phyloP scores from a whole-genome alignment of 2,329 filamentous ascomycete species.

The Diaporthe citrichinensis region DNA sequence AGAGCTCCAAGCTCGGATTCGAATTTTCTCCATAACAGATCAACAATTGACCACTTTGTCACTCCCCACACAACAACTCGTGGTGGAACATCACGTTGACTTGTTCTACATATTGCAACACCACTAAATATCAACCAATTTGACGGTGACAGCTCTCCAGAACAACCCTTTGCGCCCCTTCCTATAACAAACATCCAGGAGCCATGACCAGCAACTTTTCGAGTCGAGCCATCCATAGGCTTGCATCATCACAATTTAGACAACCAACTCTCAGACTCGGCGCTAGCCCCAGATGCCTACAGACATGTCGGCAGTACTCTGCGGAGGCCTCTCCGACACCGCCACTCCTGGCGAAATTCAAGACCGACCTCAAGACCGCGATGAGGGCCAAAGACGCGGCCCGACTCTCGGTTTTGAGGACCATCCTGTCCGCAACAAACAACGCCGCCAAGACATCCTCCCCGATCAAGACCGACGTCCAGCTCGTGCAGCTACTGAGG shows the following conservation, averaged over 20 bases:
- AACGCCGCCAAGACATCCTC: constrained; percentile 77
- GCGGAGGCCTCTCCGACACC: constrained; percentile 51
- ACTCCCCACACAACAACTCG: neutral
- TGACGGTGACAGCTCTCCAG: neutral
- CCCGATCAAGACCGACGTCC: constrained; percentile 79
- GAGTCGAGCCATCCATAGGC: constrained; percentile 31
- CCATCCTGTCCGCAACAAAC: constrained; percentile 77
- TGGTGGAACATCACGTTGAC: neutral
- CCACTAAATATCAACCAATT: neutral
- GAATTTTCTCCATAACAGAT: constrained; percentile 22
- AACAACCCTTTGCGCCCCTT: neutral
- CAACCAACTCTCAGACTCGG: constrained; percentile 31
- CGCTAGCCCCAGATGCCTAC: constrained; percentile 40
- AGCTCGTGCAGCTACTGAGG: constrained; percentile 77
- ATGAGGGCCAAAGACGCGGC: constrained; percentile 76
- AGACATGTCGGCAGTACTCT: constrained; percentile 49
- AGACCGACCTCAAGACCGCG: constrained; percentile 74
- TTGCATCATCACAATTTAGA: constrained; percentile 31
- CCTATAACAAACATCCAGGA: neutral
- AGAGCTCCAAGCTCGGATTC: constrained; percentile 19
- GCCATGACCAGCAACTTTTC: constrained; percentile 37
- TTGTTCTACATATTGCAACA: neutral
- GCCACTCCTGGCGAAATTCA: constrained; percentile 67
- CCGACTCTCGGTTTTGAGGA: constrained; percentile 77
- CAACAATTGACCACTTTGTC: neutral